These are phyloP conservation scores for Dothideomycetidae sp. DNA, from an alignment of 2,329 filamentous ascomycete species.

Conservation along the genomic window DNA sequence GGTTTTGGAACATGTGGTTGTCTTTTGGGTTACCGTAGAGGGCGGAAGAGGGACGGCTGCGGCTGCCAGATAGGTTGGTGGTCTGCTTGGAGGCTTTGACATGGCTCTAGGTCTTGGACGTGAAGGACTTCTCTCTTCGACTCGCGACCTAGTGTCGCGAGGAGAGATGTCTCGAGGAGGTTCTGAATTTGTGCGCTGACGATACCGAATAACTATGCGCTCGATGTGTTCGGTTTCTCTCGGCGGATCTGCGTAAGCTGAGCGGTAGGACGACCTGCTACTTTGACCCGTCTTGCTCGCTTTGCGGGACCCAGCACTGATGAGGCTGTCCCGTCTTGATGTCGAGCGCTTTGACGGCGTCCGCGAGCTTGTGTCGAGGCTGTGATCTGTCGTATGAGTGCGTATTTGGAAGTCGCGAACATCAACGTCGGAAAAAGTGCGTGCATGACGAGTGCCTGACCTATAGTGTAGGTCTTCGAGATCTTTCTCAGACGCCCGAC, in stretches of 20 bases:
- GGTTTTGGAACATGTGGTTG: not conserved
- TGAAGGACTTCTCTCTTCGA: too few relatives aligned
- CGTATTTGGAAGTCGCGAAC: too few relatives aligned
- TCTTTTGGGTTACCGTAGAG: too few relatives aligned
- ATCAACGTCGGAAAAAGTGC: not conserved
- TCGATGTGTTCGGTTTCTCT: not conserved
- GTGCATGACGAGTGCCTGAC: not conserved
- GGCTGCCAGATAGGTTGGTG: too few relatives aligned
- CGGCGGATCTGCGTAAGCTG: not conserved
- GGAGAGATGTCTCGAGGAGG: not conserved
- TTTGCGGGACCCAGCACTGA: slow-evolving; percentile 10
- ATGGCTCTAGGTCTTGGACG: too few relatives aligned
- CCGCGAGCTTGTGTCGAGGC: slow-evolving; percentile 1
- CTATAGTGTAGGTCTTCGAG: slow-evolving; percentile 2
- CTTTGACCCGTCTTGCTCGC: slow-evolving; percentile 13
- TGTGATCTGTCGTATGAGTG: too few relatives aligned
- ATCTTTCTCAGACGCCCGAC: slow-evolving; percentile 5
- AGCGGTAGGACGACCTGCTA: slow-evolving; percentile 1
- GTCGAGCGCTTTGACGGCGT: not conserved
- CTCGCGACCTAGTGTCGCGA: too few relatives aligned
- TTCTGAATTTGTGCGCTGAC: not conserved
- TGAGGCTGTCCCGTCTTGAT: slow-evolving; percentile 14
- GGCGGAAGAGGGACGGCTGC: not conserved
- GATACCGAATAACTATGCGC: not conserved
- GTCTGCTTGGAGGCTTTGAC: too few relatives aligned